Percentiles rank a stretch among this genome's conserved stretches.
Conservation (phyloP, 805 yeast species). For the Saturnispora bothae region DNA sequence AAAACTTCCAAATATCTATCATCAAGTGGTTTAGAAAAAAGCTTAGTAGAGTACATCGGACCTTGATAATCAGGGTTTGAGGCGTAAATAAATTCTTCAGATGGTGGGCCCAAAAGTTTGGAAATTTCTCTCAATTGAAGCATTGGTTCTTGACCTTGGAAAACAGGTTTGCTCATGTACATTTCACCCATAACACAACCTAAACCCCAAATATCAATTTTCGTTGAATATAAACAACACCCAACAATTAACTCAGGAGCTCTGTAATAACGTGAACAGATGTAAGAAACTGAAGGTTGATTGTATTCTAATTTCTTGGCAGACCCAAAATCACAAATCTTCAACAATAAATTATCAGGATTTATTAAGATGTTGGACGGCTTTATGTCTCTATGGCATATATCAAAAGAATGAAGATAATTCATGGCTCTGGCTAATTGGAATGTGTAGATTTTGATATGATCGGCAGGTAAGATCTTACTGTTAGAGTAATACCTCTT, state of each 20-base stretch:
- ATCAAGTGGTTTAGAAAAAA: conserved; percentile 20
- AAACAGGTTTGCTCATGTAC: conserved; percentile 85
- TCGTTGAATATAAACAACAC: conserved; percentile 73
- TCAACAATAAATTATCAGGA: conserved; percentile 53
- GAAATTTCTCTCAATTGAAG: conserved; percentile 85
- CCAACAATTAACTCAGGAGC: conserved; percentile 96
- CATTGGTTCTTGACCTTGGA: conserved; percentile 86
- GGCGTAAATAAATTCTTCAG: conserved; percentile 55
- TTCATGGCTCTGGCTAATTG: conserved; percentile 79
- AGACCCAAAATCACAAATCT: conserved; percentile 79
- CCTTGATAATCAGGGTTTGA: conserved; percentile 71
- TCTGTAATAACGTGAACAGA: conserved; percentile 90
- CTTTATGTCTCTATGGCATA: conserved; percentile 76
- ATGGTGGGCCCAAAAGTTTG: conserved; percentile 85
- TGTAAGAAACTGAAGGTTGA: conserved; percentile 88
- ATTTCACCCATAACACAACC: conserved; percentile 96
- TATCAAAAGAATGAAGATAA: conserved; percentile 68
- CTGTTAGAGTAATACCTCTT: conserved; percentile 54
- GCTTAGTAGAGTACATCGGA: conserved; percentile 57
- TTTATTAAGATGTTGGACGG: conserved; percentile 75
- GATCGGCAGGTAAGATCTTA: conserved; percentile 56
- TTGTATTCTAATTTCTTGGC: conserved; percentile 70
- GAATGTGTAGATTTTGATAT: conserved; percentile 65
- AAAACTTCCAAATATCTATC: conserved; percentile 48
- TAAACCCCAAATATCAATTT: conserved; percentile 95